Conservation (phyloP, 805 yeast genomes). For the Schizosaccharomyces pombe region DNA sequence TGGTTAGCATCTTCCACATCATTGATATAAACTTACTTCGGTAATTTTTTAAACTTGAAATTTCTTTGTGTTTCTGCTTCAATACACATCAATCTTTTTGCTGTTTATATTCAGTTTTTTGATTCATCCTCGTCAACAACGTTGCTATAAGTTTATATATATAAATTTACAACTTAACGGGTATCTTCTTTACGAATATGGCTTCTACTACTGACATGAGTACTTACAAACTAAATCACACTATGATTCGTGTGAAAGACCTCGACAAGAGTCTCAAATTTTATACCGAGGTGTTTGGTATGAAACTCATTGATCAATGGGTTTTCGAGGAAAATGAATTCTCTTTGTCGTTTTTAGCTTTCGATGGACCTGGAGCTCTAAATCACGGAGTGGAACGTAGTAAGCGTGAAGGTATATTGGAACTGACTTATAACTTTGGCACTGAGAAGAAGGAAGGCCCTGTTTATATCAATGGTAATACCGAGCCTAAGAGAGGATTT, state of each 20-base stretch:
- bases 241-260: constrained; percentile 53
- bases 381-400: neutral
- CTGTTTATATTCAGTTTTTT: too few relatives aligned
- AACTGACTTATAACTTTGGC: constrained; percentile 63
- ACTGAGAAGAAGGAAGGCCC: constrained; percentile 22
- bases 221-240: constrained; percentile 28
- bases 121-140: too few relatives aligned
- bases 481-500: constrained; percentile 66
- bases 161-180: too few relatives aligned
- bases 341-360: constrained; percentile 10
- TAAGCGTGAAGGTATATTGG: constrained; percentile 43
- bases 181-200: too few relatives aligned
- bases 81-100: too few relatives aligned
- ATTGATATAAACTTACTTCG: too few relatives aligned
- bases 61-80: too few relatives aligned
- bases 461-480: constrained; percentile 47
- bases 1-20: too few relatives aligned
- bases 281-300: constrained; percentile 52
- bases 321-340: constrained; percentile 33
- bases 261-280: constrained; percentile 50
- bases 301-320: constrained; percentile 32
- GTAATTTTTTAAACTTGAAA: too few relatives aligned
- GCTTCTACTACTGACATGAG: constrained; percentile 8
- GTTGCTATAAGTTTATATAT: too few relatives aligned
- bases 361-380: constrained; percentile 1